Percentiles rank a stretch among this genome's conserved stretches.
Conservation (phyloP, 768 basidiomycete genomes). For the Holtermanniella nyarrowii region DNA sequence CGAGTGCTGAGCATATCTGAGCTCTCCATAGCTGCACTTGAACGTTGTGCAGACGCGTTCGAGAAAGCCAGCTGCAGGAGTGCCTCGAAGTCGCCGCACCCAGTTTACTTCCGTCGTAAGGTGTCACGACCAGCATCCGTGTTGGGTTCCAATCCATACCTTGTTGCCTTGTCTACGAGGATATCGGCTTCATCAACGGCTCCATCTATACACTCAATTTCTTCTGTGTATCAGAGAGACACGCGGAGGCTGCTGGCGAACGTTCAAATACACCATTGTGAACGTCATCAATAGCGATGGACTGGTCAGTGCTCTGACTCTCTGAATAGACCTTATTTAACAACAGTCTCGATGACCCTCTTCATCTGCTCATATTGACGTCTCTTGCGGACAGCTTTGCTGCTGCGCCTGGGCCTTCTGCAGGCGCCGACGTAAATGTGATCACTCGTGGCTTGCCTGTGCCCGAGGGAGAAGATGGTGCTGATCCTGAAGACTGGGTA, state of each 20-base stretch:
- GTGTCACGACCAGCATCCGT: no score
- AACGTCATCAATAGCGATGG: neutral
- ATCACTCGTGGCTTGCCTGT: slow-evolving; percentile 16
- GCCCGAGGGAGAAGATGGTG: slow-evolving; percentile 1
- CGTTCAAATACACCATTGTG: neutral
- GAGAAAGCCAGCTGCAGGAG: no score
- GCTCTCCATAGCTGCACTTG: no score
- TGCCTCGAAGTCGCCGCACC: no score
- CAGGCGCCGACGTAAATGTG: slow-evolving; percentile 3
- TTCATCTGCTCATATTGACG: slow-evolving; percentile 34
- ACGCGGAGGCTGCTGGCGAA: no score
- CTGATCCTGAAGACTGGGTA: slow-evolving; percentile 31
- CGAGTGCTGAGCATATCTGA: slow-evolving; percentile 5
- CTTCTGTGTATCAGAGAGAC: no score
- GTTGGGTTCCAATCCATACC: no score
- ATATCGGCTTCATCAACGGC: no score
- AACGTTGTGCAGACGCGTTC: no score
- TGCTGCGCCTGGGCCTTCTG: neutral
- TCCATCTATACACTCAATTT: no score
- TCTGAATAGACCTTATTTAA: neutral
- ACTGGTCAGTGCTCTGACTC: neutral
- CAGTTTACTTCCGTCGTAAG: no score
- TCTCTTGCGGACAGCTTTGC: slow-evolving; percentile 16
- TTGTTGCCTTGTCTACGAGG: no score
- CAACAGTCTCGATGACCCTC: slow-evolving; percentile 32